A percentile compares a stretch with the other conserved stretches of the same genome.
Evolutionary conservation across 1,284 basidiomycete genomes (phyloP).

Genomic region (Marasmius fiardii): DNA sequence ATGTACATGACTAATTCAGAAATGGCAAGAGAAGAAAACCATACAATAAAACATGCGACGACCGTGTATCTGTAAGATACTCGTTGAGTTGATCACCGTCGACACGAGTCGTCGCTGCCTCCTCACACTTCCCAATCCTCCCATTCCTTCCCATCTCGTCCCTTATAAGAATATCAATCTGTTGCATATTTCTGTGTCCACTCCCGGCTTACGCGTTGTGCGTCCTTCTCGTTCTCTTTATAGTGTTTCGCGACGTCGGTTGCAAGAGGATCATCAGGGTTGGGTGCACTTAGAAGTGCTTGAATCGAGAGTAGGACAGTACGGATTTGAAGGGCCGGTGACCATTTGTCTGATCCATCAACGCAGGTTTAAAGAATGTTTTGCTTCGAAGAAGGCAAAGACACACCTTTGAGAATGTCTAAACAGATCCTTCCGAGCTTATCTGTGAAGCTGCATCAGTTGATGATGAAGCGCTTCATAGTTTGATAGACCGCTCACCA

Average conservation of each 20-base stretch:
- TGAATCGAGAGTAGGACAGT: conserved; percentile 97
- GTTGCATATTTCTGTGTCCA: conserved; percentile 89
- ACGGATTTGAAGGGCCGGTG: conserved; percentile 95
- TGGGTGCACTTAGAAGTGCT: conserved; percentile 92
- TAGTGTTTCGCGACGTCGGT: conserved; percentile 97
- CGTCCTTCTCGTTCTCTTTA: conserved; percentile 95
- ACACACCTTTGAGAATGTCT: conserved; percentile 91
- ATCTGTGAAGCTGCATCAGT: conserved; percentile 47
- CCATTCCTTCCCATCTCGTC: too few species aligned
- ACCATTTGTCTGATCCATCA: conserved; percentile 70
- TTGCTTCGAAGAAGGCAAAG: not conserved
- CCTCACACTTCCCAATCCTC: too few species aligned
- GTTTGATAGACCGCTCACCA: conserved; percentile 49
- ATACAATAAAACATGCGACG: too few species aligned
- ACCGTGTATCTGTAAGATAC: too few species aligned
- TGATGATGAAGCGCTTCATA: not conserved
- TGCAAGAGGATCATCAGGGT: conserved; percentile 99
- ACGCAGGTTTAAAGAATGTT: not conserved
- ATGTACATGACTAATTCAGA: too few species aligned
- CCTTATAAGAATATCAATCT: not conserved
- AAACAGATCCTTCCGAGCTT: conserved; percentile 98
- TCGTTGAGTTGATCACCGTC: too few species aligned
- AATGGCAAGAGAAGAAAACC: too few species aligned
- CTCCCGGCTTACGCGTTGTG: conserved; percentile 65
- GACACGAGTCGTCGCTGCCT: too few species aligned